These are phyloP conservation scores for Fusarium sp. DNA, from an alignment of 2,329 filamentous ascomycete genomes.

Conservation along the genomic window DNA sequence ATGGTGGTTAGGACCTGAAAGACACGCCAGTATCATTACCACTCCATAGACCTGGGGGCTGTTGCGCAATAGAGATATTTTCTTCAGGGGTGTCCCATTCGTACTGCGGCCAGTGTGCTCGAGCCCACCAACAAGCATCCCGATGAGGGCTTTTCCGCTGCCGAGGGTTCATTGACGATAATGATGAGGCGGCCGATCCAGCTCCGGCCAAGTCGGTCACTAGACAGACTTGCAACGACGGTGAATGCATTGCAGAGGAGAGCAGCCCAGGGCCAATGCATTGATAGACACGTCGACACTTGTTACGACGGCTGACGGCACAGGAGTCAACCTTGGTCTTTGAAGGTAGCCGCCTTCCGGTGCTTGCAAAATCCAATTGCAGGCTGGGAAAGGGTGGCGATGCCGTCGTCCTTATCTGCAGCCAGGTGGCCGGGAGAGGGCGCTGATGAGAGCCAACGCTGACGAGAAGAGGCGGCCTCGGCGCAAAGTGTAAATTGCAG, in stretches of 20 bases:
- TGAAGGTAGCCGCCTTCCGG: neutral
- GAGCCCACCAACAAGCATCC: neutral
- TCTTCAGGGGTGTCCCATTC: neutral
- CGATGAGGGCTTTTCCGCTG: neutral
- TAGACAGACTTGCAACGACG: conserved; percentile 3
- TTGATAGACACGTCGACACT: neutral
- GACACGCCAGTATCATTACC: conserved; percentile 37
- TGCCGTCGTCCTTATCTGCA: conserved; percentile 25
- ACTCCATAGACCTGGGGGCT: conserved; percentile 14
- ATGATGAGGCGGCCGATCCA: neutral
- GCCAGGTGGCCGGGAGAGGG: conserved; percentile 14
- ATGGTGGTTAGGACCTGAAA: conserved; percentile 26
- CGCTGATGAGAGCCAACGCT: conserved; percentile 13
- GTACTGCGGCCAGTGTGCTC: too few species aligned
- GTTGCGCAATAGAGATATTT: conserved; percentile 33
- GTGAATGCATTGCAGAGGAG: neutral
- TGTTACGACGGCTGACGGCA: neutral
- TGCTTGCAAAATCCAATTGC: neutral
- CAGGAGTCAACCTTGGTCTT: neutral
- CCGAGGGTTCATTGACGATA: neutral
- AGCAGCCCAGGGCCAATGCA: conserved; percentile 2
- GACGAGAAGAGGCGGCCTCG: conserved; percentile 10
- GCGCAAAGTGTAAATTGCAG: neutral
- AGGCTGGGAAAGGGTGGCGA: conserved; percentile 5
- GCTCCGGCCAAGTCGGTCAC: neutral